Evolutionary conservation across 345 rosid genomes (phyloP).

Genomic region (Excoecaria agallocha): DNA sequence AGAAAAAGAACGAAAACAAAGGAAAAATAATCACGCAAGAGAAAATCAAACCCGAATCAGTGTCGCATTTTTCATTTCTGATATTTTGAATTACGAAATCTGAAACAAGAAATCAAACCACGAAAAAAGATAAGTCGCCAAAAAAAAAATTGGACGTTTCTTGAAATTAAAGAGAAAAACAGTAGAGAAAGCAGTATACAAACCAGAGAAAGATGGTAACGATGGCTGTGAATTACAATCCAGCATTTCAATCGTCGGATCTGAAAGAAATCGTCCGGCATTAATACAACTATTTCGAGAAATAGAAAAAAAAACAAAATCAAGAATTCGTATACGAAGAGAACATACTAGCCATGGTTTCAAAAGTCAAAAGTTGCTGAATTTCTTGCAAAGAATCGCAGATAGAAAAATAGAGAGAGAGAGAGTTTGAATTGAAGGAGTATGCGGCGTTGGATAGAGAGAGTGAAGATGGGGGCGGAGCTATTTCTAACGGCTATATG

Average conservation of each 20-base stretch:
- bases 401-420: background rate
- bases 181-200: background rate
- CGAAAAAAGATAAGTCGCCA: background rate
- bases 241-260: constrained; percentile 24
- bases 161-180: background rate
- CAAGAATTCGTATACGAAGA: background rate
- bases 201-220: constrained; percentile 15
- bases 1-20: background rate
- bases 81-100: background rate
- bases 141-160: background rate
- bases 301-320: background rate
- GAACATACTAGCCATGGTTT: constrained; percentile 35
- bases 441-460: constrained; percentile 47
- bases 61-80: background rate
- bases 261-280: constrained; percentile 9
- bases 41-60: background rate
- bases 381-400: background rate
- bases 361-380: constrained; percentile 6
- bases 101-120: background rate
- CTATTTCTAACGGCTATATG: constrained; percentile 51
- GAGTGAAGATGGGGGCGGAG: background rate
- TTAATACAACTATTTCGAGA: background rate
- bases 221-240: constrained; percentile 7
- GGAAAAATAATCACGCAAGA: no score
- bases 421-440: constrained; percentile 49